phyloP scores from a whole-genome alignment of 345 rosid genomes.

The Citrus cavaleriei region DNA sequence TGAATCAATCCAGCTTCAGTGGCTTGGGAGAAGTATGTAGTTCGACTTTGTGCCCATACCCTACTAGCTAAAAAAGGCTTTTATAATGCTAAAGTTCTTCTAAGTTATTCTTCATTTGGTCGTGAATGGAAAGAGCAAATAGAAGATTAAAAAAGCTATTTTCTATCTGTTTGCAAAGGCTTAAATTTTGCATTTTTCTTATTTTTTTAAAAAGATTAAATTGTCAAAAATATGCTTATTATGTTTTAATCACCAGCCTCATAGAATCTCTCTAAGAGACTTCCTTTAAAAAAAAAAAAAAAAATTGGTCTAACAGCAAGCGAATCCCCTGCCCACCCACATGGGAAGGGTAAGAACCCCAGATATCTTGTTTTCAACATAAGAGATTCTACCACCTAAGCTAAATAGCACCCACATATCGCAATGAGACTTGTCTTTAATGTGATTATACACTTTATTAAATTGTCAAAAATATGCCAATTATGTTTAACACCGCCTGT shows the following conservation, averaged over 20 bases:
- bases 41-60: neutral
- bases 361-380: too few species aligned
- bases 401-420: too few species aligned
- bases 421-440: too few species aligned
- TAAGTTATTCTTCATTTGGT: neutral
- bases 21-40: neutral
- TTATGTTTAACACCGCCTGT: too few species aligned
- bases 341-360: too few species aligned
- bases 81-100: neutral
- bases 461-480: neutral
- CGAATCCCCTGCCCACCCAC: too few species aligned
- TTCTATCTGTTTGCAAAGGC: neutral
- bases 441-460: neutral
- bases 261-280: neutral
- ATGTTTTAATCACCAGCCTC: neutral
- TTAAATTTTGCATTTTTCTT: neutral
- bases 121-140: neutral
- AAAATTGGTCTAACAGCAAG: too few species aligned
- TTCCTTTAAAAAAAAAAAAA: too few species aligned
- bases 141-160: neutral
- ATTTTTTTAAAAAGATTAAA: neutral
- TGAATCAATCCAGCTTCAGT: neutral
- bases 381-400: too few species aligned
- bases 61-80: neutral
- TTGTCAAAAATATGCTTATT: neutral